Conservation (phyloP, 2,329 filamentous ascomycete genomes). For the Ceratocystis huliohia region DNA sequence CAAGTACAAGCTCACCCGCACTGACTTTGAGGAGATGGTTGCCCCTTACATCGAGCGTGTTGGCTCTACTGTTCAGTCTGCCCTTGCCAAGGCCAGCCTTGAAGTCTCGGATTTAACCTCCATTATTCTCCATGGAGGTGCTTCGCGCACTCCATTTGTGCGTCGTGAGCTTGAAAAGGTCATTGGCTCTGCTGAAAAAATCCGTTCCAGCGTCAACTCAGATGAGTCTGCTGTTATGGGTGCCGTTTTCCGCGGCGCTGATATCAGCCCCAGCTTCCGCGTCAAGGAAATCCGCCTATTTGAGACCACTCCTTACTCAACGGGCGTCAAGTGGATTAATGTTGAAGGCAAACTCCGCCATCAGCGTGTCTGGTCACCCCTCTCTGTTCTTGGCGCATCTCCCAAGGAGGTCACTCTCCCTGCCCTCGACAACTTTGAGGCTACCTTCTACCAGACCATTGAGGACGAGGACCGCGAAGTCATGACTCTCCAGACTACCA, state of each 20-base stretch:
- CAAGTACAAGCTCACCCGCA: slow-evolving; percentile 72
- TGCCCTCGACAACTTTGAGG: slow-evolving; percentile 67
- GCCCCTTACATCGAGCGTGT: slow-evolving; percentile 57
- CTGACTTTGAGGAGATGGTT: slow-evolving; percentile 69
- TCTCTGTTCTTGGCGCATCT: slow-evolving; percentile 59
- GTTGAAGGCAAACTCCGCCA: slow-evolving; percentile 57
- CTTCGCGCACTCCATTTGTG: slow-evolving; percentile 82
- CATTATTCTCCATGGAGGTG: slow-evolving; percentile 84
- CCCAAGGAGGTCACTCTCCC: slow-evolving; percentile 77
- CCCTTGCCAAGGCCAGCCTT: slow-evolving; percentile 60
- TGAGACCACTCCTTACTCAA: slow-evolving; percentile 63
- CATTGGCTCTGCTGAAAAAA: slow-evolving; percentile 59
- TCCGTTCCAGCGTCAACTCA: slow-evolving; percentile 89
- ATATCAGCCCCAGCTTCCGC: slow-evolving; percentile 86
- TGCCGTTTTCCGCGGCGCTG: slow-evolving; percentile 84
- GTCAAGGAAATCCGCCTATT: slow-evolving; percentile 87
- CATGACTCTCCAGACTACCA: slow-evolving; percentile 59
- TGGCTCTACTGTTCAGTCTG: slow-evolving; percentile 54
- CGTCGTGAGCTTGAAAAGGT: slow-evolving; percentile 74
- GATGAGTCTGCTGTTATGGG: slow-evolving; percentile 95
- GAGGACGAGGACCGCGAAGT: slow-evolving; percentile 46
- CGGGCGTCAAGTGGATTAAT: slow-evolving; percentile 61
- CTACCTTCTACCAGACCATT: slow-evolving; percentile 67
- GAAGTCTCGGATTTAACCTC: slow-evolving; percentile 68
- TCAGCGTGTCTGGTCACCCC: slow-evolving; percentile 72